Evolutionary conservation across 495 filamentous ascomycete species (phyloP).

Genomic region (Schizothecium vesticola): DNA sequence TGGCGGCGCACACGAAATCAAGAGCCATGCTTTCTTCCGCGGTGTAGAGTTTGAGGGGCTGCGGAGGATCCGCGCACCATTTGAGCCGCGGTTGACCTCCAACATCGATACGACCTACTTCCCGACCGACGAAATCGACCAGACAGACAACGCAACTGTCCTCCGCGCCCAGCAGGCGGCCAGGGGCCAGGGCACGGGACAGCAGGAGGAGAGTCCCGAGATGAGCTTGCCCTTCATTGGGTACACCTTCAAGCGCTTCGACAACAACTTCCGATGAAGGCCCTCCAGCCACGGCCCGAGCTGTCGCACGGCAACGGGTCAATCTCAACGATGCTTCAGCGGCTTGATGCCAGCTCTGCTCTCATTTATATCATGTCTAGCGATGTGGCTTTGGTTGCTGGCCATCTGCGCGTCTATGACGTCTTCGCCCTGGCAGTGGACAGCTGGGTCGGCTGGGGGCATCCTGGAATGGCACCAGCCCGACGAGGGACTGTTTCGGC

Average conservation of each 20-base stretch:
- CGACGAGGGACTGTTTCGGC: neutral
- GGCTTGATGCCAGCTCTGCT: neutral
- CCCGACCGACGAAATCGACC: constrained; percentile 95
- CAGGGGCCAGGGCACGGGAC: constrained; percentile 20
- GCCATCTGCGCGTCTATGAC: neutral
- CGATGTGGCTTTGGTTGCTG: neutral
- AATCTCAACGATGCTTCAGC: neutral
- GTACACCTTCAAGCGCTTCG: constrained; percentile 98
- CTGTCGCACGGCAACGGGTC: neutral
- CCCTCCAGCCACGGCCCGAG: neutral
- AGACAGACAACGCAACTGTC: constrained; percentile 76
- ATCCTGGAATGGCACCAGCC: neutral
- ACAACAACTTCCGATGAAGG: constrained; percentile 58
- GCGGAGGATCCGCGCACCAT: constrained; percentile 87
- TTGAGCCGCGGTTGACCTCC: constrained; percentile 85
- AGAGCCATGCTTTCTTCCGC: constrained; percentile 89
- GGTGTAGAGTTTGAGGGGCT: constrained; percentile 91
- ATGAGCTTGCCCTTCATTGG: constrained; percentile 96
- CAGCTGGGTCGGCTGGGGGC: neutral
- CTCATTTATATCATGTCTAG: neutral
- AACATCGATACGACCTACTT: constrained; percentile 98
- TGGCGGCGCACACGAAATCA: constrained; percentile 81
- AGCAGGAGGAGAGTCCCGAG: constrained; percentile 57
- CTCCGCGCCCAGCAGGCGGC: constrained; percentile 60
- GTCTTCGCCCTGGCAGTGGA: neutral